phyloP scores from a whole-genome alignment of 352 stramenopile species.

The Globisporangium nunn region DNA sequence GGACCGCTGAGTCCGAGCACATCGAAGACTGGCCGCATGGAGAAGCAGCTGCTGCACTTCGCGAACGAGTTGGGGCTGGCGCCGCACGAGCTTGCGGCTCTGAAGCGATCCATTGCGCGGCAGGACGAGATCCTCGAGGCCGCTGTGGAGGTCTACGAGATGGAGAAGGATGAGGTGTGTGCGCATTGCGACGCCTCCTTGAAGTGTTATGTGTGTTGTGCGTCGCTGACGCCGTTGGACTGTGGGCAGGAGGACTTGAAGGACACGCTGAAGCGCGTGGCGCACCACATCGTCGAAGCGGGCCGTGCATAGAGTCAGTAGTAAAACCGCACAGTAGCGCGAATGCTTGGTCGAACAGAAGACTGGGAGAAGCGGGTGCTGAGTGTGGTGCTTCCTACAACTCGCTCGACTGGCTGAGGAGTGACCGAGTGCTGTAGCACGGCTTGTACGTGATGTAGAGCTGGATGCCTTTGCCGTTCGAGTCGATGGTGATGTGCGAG shows the following conservation, averaged over 20 bases:
- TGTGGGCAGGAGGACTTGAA: constrained; percentile 34
- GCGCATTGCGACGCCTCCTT: too few relatives aligned
- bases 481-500: constrained; percentile 20
- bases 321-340: background rate
- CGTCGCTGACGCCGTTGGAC: background rate
- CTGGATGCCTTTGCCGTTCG: constrained; percentile 19
- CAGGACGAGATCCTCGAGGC: constrained; percentile 36
- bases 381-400: too few relatives aligned
- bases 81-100: constrained; percentile 18
- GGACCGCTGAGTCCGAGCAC: constrained; percentile 3
- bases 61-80: constrained; percentile 24
- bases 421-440: constrained; percentile 4
- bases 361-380: too few relatives aligned
- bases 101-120: constrained; percentile 34
- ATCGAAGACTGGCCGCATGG: constrained; percentile 17
- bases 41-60: constrained; percentile 37
- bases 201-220: background rate
- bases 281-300: constrained; percentile 19
- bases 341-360: background rate
- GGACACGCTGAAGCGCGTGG: constrained; percentile 40
- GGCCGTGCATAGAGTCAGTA: background rate
- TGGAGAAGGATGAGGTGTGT: constrained; percentile 42
- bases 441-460: constrained; percentile 22
- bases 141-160: constrained; percentile 28
- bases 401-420: background rate